Evolutionary conservation across 2,329 filamentous ascomycete species (phyloP).

Genomic region (Nannizzia gypsea): DNA sequence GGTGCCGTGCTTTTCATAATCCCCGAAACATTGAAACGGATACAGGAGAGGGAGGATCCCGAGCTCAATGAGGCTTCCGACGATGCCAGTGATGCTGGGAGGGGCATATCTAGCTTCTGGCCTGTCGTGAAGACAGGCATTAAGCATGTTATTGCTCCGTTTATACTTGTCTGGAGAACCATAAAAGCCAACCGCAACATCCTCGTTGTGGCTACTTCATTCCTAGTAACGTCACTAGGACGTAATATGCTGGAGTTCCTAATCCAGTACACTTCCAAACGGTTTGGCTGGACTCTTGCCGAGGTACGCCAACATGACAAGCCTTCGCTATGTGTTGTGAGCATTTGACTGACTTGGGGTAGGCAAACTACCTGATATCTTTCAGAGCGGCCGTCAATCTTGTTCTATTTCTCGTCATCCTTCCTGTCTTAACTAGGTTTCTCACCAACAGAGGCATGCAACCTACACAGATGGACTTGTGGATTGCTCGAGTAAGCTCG

Average conservation of each 20-base stretch:
- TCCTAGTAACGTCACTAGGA: not conserved
- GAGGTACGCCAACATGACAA: not conserved
- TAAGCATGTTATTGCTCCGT: not conserved
- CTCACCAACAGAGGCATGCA: not conserved
- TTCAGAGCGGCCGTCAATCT: constrained; percentile 1
- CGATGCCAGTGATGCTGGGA: not conserved
- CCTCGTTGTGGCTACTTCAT: not conserved
- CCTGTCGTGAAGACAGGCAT: not conserved
- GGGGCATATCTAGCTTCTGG: not conserved
- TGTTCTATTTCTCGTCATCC: not conserved
- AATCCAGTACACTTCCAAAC: constrained; percentile 7
- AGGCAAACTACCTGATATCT: constrained; percentile 6
- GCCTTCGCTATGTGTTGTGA: too few relatives aligned
- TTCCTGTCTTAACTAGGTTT: not conserved
- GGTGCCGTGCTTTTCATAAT: not conserved
- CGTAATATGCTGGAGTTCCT: constrained; percentile 4
- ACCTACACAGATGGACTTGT: constrained; percentile 1
- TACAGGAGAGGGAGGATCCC: not conserved
- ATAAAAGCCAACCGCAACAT: not conserved
- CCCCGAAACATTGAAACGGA: not conserved
- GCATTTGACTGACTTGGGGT: not conserved
- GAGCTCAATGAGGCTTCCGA: not conserved
- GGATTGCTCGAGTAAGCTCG: constrained; percentile 7
- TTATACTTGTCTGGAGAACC: not conserved
- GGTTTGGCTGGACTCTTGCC: constrained; percentile 3